These are phyloP conservation scores for Suillus plorans DNA, from an alignment of 768 basidiomycete genomes.

Conservation along the genomic window DNA sequence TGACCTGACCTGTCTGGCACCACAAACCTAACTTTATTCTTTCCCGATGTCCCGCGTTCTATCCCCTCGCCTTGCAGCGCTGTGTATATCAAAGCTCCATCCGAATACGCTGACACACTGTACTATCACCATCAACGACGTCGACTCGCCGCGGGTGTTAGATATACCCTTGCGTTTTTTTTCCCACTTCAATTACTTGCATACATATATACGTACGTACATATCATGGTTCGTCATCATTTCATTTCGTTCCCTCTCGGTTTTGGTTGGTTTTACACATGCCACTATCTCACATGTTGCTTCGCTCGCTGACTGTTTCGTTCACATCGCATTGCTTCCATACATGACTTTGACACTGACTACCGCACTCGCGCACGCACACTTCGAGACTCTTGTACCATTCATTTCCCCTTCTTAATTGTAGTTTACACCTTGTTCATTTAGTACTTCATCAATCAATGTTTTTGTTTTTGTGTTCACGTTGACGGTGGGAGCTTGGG, in stretches of 20 bases:
- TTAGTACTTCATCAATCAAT: not conserved
- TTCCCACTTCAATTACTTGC: not conserved
- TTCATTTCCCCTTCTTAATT: not conserved
- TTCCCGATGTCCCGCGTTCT: not conserved
- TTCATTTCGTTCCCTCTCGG: not conserved
- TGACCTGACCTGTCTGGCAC: not conserved
- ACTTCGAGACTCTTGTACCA: not conserved
- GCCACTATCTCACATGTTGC: not conserved
- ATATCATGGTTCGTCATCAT: not conserved
- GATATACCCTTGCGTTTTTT: not conserved
- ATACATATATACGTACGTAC: not conserved
- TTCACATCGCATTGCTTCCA: not conserved
- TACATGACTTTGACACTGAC: not conserved
- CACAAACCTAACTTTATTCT: not conserved
- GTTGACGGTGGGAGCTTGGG: not conserved
- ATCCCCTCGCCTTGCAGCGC: not conserved
- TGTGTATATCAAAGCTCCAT: not conserved
- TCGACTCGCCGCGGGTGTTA: not conserved
- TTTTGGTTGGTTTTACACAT: not conserved
- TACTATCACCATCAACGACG: constrained; percentile 8
- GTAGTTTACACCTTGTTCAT: not conserved
- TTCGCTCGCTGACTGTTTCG: not conserved
- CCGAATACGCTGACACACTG: not conserved
- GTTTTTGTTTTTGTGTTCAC: not conserved
- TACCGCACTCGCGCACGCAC: not conserved